Conservation (phyloP, 176 grass and related monocot species). For the Chrysopogon serrulatus region DNA sequence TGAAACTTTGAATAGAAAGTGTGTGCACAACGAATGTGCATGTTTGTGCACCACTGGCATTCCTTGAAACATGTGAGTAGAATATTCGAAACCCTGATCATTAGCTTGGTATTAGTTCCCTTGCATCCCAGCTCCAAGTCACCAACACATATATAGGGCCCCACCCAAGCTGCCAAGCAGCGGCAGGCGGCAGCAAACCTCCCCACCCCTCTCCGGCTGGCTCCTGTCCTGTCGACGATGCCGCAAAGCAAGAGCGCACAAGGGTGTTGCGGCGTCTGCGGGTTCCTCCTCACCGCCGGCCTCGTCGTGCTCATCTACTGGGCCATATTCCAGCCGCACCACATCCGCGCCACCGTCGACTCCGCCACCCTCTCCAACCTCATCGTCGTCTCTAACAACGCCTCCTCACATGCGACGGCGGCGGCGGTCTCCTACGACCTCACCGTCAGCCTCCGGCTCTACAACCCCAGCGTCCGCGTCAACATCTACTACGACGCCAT, state of each 20-base stretch:
- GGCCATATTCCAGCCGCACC: conserved; percentile 46
- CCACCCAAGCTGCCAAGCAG: neutral
- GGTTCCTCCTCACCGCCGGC: neutral
- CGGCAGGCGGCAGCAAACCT: neutral
- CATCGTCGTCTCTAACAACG: conserved; percentile 23
- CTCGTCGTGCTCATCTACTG: conserved; percentile 41
- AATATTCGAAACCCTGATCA: neutral
- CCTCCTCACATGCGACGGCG: neutral
- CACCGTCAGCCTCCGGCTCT: conserved; percentile 28
- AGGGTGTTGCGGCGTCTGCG: neutral
- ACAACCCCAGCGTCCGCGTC: conserved; percentile 59
- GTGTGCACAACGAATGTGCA: neutral
- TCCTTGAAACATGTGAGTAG: neutral
- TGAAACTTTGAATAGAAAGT: too few species aligned
- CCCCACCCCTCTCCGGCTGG: neutral
- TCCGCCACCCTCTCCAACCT: conserved; percentile 45
- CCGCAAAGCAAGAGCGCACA: fast-evolving
- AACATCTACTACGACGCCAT: conserved; percentile 70
- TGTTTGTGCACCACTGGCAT: neutral
- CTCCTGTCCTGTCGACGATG: neutral
- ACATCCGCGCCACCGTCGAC: conserved; percentile 44
- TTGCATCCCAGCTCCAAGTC: neutral
- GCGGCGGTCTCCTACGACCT: conserved; percentile 41
- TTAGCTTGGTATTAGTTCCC: neutral
- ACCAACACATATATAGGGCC: neutral